Conservation (phyloP, 441 rosid species). For the Adansonia grandidieri region DNA sequence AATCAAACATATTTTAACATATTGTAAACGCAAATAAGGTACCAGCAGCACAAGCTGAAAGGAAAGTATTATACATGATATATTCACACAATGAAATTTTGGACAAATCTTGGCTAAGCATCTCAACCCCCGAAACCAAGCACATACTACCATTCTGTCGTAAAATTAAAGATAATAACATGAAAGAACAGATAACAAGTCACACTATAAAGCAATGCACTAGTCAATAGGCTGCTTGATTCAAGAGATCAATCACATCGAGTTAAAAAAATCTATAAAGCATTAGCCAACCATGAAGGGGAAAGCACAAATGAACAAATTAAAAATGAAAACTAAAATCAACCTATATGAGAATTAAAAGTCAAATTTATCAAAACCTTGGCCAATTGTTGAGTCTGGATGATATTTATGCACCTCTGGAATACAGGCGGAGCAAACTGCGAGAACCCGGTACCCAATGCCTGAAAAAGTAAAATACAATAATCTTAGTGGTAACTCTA, state of each 20-base stretch:
- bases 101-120: constrained; percentile 15
- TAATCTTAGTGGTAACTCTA: constrained; percentile 25
- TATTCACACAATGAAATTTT: background rate
- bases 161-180: background rate
- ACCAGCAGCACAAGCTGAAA: constrained; percentile 9
- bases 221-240: background rate
- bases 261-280: background rate
- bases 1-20: background rate
- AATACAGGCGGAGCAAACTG: constrained; percentile 96
- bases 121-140: constrained; percentile 15
- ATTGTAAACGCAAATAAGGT: background rate
- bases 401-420: constrained; percentile 87
- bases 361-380: constrained; percentile 54
- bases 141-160: background rate
- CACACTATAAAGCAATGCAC: background rate
- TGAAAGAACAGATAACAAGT: background rate
- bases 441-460: constrained; percentile 82
- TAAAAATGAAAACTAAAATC: constrained; percentile 4
- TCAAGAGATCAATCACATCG: background rate
- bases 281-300: background rate
- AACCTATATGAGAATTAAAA: background rate
- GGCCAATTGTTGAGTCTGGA: constrained; percentile 79
- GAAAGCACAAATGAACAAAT: constrained; percentile 7
- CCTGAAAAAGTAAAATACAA: constrained; percentile 58
- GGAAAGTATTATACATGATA: background rate